Percentiles rank a stretch among this genome's conserved stretches.
phyloP scores from a whole-genome alignment of 1,284 basidiomycete genomes.

The Ceratobasidium sp. region DNA sequence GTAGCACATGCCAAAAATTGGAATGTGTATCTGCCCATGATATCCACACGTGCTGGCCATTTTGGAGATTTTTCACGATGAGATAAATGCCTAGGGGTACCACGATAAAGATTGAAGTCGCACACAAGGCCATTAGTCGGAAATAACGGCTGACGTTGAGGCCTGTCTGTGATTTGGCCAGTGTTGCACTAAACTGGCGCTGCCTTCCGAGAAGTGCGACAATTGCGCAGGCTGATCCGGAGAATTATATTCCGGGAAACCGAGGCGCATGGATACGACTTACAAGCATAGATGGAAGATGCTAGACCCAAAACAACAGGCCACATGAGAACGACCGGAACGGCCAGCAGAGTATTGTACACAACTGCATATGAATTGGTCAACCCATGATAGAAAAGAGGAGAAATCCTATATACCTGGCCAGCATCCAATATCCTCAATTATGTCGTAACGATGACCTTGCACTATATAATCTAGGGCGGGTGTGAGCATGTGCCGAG shows the following conservation, averaged over 20 bases:
- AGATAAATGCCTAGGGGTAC: constrained; percentile 61
- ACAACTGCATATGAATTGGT: not conserved
- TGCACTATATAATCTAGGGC: constrained; percentile 38
- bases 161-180: not conserved
- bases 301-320: constrained; percentile 16
- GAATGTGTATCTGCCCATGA: constrained; percentile 66
- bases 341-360: not conserved
- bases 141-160: constrained; percentile 61
- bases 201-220: constrained; percentile 33
- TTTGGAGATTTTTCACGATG: constrained; percentile 56
- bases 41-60: constrained; percentile 59
- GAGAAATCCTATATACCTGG: constrained; percentile 26
- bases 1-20: constrained; percentile 58
- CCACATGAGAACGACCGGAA: constrained; percentile 20
- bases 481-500: not conserved
- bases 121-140: constrained; percentile 69
- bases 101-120: constrained; percentile 59
- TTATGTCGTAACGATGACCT: constrained; percentile 34
- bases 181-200: constrained; percentile 36
- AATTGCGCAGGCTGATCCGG: constrained; percentile 19
- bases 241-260: not conserved
- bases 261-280: not conserved
- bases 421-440: constrained; percentile 45
- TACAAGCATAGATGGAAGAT: constrained; percentile 40
- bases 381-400: not conserved